Evolutionary conservation across 2,329 filamentous ascomycete genomes (phyloP).

Genomic region (Sarocladium kiliense): DNA sequence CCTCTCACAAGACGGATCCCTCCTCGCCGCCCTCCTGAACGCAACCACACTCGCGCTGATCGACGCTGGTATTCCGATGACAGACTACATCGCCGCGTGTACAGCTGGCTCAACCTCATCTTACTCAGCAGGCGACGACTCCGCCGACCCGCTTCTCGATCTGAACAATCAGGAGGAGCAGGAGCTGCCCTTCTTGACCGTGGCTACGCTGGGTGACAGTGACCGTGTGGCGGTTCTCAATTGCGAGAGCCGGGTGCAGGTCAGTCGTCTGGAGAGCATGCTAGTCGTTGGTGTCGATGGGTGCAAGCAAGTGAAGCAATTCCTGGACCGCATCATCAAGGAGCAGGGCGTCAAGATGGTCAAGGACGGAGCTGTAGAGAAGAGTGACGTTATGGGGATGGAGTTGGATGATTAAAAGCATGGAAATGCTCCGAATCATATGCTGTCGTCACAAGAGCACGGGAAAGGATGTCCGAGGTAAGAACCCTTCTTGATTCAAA

Average conservation of each 20-base stretch:
- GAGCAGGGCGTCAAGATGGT: slow-evolving; percentile 63
- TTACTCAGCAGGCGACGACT: slow-evolving; percentile 59
- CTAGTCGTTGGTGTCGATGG: slow-evolving; percentile 87
- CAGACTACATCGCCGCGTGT: slow-evolving; percentile 82
- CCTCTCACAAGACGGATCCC: slow-evolving; percentile 81
- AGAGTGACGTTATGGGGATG: slow-evolving; percentile 43
- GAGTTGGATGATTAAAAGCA: slow-evolving; percentile 39
- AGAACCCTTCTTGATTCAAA: background rate
- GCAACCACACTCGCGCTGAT: slow-evolving; percentile 87
- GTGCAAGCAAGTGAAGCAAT: slow-evolving; percentile 76
- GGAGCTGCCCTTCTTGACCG: slow-evolving; percentile 83
- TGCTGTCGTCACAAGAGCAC: background rate
- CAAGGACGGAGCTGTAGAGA: slow-evolving; percentile 46
- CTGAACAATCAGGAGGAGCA: slow-evolving; percentile 76
- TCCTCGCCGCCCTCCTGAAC: slow-evolving; percentile 86
- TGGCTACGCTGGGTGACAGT: slow-evolving; percentile 69
- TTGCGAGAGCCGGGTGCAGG: slow-evolving; percentile 85
- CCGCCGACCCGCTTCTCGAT: slow-evolving; percentile 73
- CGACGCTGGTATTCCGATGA: slow-evolving; percentile 94
- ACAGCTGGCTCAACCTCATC: slow-evolving; percentile 76
- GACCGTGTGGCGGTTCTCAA: slow-evolving; percentile 75
- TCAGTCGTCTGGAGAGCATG: slow-evolving; percentile 81
- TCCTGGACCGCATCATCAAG: slow-evolving; percentile 76
- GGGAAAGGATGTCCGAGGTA: slow-evolving; percentile 8
- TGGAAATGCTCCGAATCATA: background rate